Base-by-base conservation (phyloP, 768 basidiomycete genomes). In the Hygrophoropsis aurantiaca region DNA sequence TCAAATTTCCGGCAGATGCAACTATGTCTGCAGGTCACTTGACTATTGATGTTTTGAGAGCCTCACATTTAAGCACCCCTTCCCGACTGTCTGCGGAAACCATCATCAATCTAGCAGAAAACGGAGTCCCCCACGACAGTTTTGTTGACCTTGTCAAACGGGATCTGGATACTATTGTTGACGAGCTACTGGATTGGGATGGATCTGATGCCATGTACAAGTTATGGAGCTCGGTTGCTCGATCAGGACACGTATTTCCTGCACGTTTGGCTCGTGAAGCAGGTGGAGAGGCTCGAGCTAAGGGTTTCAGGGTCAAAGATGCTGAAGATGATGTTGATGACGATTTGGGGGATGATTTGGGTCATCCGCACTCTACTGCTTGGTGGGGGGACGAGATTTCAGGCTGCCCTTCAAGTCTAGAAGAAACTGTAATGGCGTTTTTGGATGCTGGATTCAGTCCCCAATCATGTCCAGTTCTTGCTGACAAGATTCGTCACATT, bases 331-430 rank as follows among this genome's bases (percentile, higher is more conserved):
- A 74, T 5, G 56, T 52, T 1, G 66, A 70, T 6, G 73, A 77
- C 27, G 71, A 54, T 11, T 53, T 63, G 15, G 53, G 64, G 13
- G 44, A 51, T 11, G 35, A 54, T 7, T 53, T 53, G 6, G 53
- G 58, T 2, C 57, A 58, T 2, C 69, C 75, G 34, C 62, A 65
- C 2, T 85, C 84, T n/a, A 66, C 69, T 16, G 81, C 84, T 1
- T 86, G 84, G 83, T 86, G 83, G 82, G 69, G 67, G n/a, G 84
- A 87, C 49, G 73, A 79, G 19, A 65, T 80, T 24, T 82, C 82
- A 40, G 85, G 73, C 21, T 68, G 61, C 33, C 85, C 85, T 0
- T 84, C 84, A 1, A 64, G 71, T 18, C 66, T 87, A 3, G 83
- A 81, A 53, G 85, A 88, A 58, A 85, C 82, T 0, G 64, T 63